A percentile compares a stretch with the other conserved stretches of the same genome.
Conservation (phyloP, 306 rosid genomes). For the Malus orientalis region DNA sequence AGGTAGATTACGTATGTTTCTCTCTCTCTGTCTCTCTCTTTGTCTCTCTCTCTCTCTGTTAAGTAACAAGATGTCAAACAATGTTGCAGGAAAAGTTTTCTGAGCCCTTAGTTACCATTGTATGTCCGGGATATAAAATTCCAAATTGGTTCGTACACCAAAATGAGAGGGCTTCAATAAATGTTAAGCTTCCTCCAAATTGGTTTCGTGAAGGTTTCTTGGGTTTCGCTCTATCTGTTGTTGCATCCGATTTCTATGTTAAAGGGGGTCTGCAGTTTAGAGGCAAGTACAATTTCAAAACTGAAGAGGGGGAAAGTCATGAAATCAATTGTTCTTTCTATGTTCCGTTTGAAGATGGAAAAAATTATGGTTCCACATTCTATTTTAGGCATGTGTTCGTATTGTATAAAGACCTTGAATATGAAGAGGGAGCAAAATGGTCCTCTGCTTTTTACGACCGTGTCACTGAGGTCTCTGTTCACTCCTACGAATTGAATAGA, state of each 20-base stretch:
- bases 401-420: background rate
- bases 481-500: background rate
- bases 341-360: too few species aligned
- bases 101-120: background rate
- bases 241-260: background rate
- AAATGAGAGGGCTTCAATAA: conserved; percentile 4
- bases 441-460: background rate
- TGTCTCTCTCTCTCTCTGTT: too few species aligned
- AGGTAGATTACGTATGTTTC: too few species aligned
- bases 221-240: conserved; percentile 9
- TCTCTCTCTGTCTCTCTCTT: too few species aligned
- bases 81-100: background rate
- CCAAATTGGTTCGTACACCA: conserved; percentile 7
- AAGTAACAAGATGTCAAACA: background rate
- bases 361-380: too few species aligned
- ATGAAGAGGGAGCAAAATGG: background rate
- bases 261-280: rapidly evolving
- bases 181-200: conserved; percentile 3
- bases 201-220: conserved; percentile 2
- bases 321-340: too few species aligned
- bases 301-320: background rate
- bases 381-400: background rate
- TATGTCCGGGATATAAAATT: conserved; percentile 2
- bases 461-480: background rate
- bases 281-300: background rate